phyloP scores from a whole-genome alignment of 1,284 basidiomycete genomes.

The Microbotryum scabiosae region DNA sequence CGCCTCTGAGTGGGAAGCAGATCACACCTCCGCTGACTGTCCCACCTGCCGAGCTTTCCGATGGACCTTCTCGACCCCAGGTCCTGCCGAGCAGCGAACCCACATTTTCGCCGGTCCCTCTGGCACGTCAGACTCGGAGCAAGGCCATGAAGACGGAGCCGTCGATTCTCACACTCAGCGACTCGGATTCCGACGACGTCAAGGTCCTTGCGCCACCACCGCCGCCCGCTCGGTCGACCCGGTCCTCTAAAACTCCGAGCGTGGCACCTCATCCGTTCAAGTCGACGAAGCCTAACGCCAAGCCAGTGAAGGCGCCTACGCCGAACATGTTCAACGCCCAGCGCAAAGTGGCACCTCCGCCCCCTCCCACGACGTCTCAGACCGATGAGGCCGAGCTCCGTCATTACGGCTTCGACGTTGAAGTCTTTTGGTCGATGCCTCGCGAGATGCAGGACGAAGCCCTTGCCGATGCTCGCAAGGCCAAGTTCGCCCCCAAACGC shows the following conservation, averaged over 20 bases:
- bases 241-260: background rate
- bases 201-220: background rate
- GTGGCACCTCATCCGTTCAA: background rate
- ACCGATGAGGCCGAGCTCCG: slow-evolving; percentile 13
- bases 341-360: background rate
- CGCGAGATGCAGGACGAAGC: slow-evolving; percentile 5
- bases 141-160: background rate
- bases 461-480: slow-evolving; percentile 7
- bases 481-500: background rate
- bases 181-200: slow-evolving; percentile 10
- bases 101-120: too few species aligned
- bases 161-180: slow-evolving; percentile 10
- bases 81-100: too few species aligned
- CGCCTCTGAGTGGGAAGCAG: too few species aligned
- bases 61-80: too few species aligned
- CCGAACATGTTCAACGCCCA: too few species aligned
- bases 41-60: too few species aligned
- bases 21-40: too few species aligned
- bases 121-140: too few species aligned
- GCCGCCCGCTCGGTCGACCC: slow-evolving; percentile 1
- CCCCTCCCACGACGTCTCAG: slow-evolving; percentile 1
- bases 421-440: slow-evolving; percentile 7
- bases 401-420: slow-evolving; percentile 21
- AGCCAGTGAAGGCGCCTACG: background rate
- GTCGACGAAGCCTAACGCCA: background rate